Conservation (phyloP, 169 alveolate species). For the Cryptosporidium tyzzeri region DNA sequence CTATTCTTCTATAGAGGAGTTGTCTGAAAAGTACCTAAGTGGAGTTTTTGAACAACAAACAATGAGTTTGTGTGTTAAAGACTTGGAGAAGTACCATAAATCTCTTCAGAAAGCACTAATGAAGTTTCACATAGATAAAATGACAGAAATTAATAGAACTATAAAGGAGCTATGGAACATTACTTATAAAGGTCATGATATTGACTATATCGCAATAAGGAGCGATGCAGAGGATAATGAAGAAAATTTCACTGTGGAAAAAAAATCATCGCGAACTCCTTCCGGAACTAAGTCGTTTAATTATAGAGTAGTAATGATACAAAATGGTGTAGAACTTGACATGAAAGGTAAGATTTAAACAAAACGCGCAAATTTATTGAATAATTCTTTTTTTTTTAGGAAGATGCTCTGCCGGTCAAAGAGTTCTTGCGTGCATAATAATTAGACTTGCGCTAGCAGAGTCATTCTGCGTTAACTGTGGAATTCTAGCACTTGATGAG, state of each 20-base stretch:
- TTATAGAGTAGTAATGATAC: constrained; percentile 90
- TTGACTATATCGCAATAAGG: constrained; percentile 91
- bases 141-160: constrained; percentile 94
- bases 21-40: constrained; percentile 5
- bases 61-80: constrained; percentile 62
- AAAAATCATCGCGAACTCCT: constrained; percentile 40
- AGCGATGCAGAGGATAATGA: constrained; percentile 82
- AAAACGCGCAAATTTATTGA: background rate
- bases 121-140: constrained; percentile 87
- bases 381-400: constrained; percentile 80
- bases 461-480: constrained; percentile 96
- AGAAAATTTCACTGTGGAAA: constrained; percentile 33
- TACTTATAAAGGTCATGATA: constrained; percentile 94
- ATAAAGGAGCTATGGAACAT: constrained; percentile 96
- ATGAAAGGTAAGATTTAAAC: constrained; percentile 84
- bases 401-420: constrained; percentile 98
- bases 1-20: constrained; percentile 19
- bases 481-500: constrained; percentile 98
- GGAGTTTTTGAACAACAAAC: constrained; percentile 54
- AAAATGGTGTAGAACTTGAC: constrained; percentile 89
- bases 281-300: constrained; percentile 80
- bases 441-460: constrained; percentile 99
- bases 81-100: constrained; percentile 79
- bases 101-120: constrained; percentile 90
- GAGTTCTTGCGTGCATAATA: constrained; percentile 96